phyloP scores from a whole-genome alignment of 495 filamentous ascomycete species.

The Evansstolkia leycettana region DNA sequence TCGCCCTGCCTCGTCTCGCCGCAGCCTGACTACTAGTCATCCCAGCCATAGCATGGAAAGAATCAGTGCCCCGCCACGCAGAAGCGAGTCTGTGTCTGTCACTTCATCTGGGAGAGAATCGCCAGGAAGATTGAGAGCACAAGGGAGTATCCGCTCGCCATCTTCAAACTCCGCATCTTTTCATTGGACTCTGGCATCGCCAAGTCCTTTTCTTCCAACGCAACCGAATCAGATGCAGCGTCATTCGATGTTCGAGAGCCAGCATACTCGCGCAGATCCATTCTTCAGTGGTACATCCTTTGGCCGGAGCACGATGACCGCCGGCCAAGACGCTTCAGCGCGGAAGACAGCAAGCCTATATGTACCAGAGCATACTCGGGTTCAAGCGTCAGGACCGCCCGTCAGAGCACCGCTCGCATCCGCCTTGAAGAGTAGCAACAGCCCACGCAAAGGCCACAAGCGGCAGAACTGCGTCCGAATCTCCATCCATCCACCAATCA shows the following conservation, averaged over 20 bases:
- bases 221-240: conserved; percentile 19
- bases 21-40: conserved; percentile 26
- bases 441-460: conserved; percentile 29
- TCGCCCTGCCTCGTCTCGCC: conserved; percentile 22
- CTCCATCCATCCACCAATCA: conserved; percentile 31
- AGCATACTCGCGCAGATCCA: conserved; percentile 16
- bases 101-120: conserved; percentile 12
- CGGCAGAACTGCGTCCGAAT: conserved; percentile 39
- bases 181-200: conserved; percentile 4
- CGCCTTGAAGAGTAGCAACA: conserved; percentile 25
- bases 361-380: conserved; percentile 9
- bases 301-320: conserved; percentile 2
- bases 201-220: conserved; percentile 13
- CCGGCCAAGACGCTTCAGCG: conserved; percentile 5
- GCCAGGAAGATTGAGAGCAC: background rate
- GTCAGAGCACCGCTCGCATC: conserved; percentile 18
- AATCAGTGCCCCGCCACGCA: conserved; percentile 16
- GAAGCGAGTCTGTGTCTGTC: conserved; percentile 25
- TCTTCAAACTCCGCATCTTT: conserved; percentile 7
- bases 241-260: conserved; percentile 14
- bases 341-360: conserved; percentile 3
- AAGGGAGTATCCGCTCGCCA: background rate
- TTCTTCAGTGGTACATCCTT: conserved; percentile 16
- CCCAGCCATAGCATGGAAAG: conserved; percentile 15
- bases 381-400: conserved; percentile 6